Evolutionary conservation across 768 basidiomycete genomes (phyloP).

Genomic region (Psilocybe subaeruginosa): DNA sequence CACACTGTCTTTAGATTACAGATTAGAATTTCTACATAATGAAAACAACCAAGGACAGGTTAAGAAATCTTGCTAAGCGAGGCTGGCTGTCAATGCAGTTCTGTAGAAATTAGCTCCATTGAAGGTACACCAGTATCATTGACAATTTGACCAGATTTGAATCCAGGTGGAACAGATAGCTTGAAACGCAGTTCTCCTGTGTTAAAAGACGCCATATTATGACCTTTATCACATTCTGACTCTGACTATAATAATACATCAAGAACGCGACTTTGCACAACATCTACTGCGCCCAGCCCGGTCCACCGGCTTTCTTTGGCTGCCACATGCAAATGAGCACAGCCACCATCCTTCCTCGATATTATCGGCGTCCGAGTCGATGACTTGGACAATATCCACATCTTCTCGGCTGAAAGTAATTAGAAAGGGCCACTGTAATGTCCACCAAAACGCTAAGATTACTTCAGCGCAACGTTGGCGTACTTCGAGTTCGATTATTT

Average conservation of each 20-base stretch:
- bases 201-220: too few species aligned
- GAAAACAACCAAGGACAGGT: slow-evolving; percentile 32
- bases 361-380: not conserved
- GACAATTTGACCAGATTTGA: slow-evolving; percentile 6
- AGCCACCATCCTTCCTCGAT: slow-evolving; percentile 6
- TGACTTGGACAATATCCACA: slow-evolving; percentile 9
- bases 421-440: not conserved
- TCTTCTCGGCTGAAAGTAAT: not conserved
- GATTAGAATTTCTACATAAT: slow-evolving; percentile 14
- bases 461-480: slow-evolving; percentile 1
- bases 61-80: slow-evolving; percentile 32
- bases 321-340: not conserved
- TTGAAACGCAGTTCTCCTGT: too few species aligned
- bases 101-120: too few species aligned
- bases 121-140: too few species aligned
- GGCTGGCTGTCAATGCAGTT: slow-evolving; percentile 25
- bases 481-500: slow-evolving; percentile 10
- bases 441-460: slow-evolving; percentile 7
- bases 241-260: not conserved
- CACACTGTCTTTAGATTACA: too few species aligned
- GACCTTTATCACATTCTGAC: not conserved
- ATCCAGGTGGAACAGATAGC: too few species aligned
- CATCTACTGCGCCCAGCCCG: not conserved
- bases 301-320: not conserved
- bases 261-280: not conserved